These are phyloP conservation scores for Talaromyces sp. DNA, from an alignment of 2,329 filamentous ascomycete species.

Conservation along the genomic window DNA sequence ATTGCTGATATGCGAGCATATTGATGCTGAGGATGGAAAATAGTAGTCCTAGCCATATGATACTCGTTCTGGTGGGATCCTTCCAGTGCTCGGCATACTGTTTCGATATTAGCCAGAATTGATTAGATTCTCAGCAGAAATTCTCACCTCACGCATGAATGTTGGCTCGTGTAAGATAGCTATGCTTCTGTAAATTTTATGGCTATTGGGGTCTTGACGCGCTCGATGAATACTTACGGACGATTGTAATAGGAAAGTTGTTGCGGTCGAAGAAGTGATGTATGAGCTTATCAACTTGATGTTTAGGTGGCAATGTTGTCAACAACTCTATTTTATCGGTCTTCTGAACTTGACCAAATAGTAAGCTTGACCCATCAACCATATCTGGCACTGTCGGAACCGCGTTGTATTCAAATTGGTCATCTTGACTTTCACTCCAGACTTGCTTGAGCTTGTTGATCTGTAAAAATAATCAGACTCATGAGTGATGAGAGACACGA, in stretches of 20 bases:
- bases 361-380: conserved; percentile 66
- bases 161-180: conserved; percentile 19
- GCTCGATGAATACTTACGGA: conserved; percentile 10
- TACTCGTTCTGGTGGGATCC: conserved; percentile 53
- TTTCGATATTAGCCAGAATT: neutral
- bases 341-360: conserved; percentile 68
- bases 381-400: conserved; percentile 22
- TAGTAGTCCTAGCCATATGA: conserved; percentile 61
- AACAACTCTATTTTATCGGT: conserved; percentile 76
- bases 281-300: conserved; percentile 30
- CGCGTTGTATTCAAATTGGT: conserved; percentile 3
- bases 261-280: conserved; percentile 14
- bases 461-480: neutral
- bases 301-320: conserved; percentile 72
- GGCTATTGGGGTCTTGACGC: neutral
- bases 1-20: conserved; percentile 58
- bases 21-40: conserved; percentile 63
- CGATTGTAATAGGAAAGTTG: conserved; percentile 12
- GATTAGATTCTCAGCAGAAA: neutral
- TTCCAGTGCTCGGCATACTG: conserved; percentile 62
- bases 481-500: neutral
- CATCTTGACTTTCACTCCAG: conserved; percentile 17
- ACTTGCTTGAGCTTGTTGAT: conserved; percentile 18
- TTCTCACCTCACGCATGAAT: conserved; percentile 17
- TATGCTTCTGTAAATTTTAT: conserved; percentile 4